These are phyloP conservation scores for Yarrowia divulgata DNA, from an alignment of 805 yeast species.

Conservation along the genomic window DNA sequence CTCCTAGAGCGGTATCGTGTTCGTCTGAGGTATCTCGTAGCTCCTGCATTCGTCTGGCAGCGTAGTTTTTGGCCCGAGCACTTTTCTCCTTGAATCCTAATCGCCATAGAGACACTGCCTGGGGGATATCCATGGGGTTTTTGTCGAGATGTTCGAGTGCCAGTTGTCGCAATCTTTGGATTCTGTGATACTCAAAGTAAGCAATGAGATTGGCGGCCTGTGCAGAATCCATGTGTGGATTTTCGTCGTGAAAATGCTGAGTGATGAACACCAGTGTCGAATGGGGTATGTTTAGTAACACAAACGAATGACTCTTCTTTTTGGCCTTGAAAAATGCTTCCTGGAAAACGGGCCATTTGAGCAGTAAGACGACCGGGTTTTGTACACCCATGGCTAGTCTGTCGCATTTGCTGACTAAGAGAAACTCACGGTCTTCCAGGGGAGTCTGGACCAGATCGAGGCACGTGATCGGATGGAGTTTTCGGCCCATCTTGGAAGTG, in stretches of 20 bases:
- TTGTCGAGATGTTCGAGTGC: background rate
- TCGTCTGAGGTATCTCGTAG: background rate
- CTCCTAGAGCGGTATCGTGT: background rate
- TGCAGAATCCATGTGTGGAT: background rate
- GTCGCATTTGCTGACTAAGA: background rate
- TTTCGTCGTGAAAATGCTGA: background rate
- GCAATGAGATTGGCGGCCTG: background rate
- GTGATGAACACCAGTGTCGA: background rate
- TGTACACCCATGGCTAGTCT: background rate
- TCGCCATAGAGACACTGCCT: background rate
- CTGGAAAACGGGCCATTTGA: background rate
- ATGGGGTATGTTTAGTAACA: background rate
- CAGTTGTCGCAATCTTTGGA: background rate
- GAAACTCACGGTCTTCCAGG: background rate
- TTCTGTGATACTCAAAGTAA: background rate
- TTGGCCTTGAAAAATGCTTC: background rate
- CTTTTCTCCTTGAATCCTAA: background rate
- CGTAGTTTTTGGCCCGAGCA: background rate
- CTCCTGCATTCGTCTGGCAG: background rate
- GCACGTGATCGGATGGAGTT: background rate
- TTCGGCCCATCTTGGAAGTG: background rate
- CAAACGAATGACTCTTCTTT: background rate
- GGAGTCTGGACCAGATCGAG: background rate
- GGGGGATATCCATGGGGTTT: background rate
- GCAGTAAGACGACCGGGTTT: background rate